Evolutionary conservation across 495 filamentous ascomycete species (phyloP).

Genomic region (Neurospora sp.): DNA sequence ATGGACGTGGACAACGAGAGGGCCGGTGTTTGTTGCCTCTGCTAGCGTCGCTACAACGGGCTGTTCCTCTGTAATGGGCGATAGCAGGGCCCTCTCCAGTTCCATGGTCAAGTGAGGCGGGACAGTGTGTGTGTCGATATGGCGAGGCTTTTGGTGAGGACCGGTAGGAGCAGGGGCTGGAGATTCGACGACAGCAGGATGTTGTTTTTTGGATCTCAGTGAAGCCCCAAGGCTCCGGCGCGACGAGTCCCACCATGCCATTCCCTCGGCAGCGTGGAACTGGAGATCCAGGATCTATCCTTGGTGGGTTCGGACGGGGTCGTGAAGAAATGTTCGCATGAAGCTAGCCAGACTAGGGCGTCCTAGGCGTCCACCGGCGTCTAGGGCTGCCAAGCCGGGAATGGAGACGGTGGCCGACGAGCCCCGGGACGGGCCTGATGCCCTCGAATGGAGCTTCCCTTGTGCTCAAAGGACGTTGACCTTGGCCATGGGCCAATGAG

Average conservation of each 20-base stretch:
- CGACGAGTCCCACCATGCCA: constrained; percentile 24
- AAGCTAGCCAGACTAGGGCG: background rate
- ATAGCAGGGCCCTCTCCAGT: constrained; percentile 10
- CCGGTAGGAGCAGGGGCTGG: constrained; percentile 1
- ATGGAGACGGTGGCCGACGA: background rate
- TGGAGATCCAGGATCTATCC: background rate
- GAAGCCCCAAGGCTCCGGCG: constrained; percentile 9
- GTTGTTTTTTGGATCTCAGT: constrained; percentile 4
- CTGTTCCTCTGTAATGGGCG: constrained; percentile 18
- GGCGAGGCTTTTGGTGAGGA: background rate
- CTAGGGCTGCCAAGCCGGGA: background rate
- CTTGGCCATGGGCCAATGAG: background rate
- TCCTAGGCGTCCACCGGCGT: background rate
- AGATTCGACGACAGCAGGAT: constrained; percentile 14
- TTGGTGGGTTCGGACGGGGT: background rate
- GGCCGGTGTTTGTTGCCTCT: background rate
- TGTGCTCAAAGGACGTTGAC: background rate
- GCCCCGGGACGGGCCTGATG: background rate
- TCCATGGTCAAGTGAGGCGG: constrained; percentile 12
- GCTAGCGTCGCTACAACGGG: background rate
- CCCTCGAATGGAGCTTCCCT: background rate
- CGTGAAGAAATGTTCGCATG: constrained; percentile 1
- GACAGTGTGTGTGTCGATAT: background rate
- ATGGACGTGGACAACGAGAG: constrained; percentile 28
- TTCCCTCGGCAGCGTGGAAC: constrained; percentile 2